A percentile compares a stretch with the other conserved stretches of the same genome.
Evolutionary conservation across 192 early-diverging fungal genomes (phyloP).

Genomic region (Coemansia sp.): DNA sequence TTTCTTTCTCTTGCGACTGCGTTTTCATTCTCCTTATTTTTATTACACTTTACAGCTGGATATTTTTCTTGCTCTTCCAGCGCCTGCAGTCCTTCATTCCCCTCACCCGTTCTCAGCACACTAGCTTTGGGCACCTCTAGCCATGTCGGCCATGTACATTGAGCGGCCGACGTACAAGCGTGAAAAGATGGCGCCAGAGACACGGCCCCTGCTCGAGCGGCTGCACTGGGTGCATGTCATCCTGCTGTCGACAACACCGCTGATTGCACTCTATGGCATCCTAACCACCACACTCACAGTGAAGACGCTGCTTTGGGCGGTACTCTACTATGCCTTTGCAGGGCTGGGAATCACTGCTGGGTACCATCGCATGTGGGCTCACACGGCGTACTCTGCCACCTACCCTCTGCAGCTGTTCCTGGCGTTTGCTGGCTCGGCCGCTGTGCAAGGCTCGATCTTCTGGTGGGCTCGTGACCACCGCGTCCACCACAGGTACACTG

Average conservation of each 20-base stretch:
- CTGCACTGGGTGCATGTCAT: conserved; percentile 72
- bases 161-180: conserved; percentile 52
- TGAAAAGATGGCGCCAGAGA: conserved; percentile 40
- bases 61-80: neutral
- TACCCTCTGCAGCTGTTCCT: conserved; percentile 64
- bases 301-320: conserved; percentile 68
- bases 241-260: conserved; percentile 67
- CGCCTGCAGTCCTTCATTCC: neutral
- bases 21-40: neutral
- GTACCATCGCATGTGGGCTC: conserved; percentile 84
- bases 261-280: conserved; percentile 79
- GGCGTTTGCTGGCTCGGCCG: conserved; percentile 64
- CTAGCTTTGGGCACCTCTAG: neutral
- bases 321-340: conserved; percentile 33
- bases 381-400: conserved; percentile 72
- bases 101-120: neutral
- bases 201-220: conserved; percentile 47
- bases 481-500: conserved; percentile 87
- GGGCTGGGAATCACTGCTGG: conserved; percentile 60
- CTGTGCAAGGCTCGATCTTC: conserved; percentile 79
- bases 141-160: conserved; percentile 37
- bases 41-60: neutral
- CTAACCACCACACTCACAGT: conserved; percentile 64
- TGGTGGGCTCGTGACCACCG: conserved; percentile 90
- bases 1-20: conserved; percentile 19